Evolutionary conservation across 2,329 filamentous ascomycete genomes (phyloP), one percentile per base, ranked within the genome.

Genomic region (Pyricularia pennisetigena): DNA sequence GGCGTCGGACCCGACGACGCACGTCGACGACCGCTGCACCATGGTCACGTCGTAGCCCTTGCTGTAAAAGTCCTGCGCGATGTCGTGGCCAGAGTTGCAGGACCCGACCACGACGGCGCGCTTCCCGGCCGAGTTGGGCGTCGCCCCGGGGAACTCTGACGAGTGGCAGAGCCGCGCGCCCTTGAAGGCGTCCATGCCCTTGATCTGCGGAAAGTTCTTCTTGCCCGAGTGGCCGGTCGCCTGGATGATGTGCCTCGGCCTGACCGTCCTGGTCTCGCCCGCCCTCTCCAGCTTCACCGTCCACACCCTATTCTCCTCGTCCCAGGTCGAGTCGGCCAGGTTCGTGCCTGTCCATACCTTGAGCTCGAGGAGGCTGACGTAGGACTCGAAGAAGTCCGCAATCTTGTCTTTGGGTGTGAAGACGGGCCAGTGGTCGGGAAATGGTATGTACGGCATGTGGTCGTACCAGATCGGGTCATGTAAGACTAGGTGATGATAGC

Each of bases 401-500:
- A 91, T 79, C 73, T 91, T 91, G 75, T 91, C 88, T 73, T 91
- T 91, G 5, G 88, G 88, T 0, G 88, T 90, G 75, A 90, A 92
- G 20, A 89, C 79, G 3, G 89, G 89, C 89, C 89, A 92, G 67
- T 83, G 82, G 0, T 82, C 73, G 0, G 89, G 89, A 73, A 91
- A 92, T 0, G 79, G 78, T 4, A 92, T 72, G 74, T 90, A 91
- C 0, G 89, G 86, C 79, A 90, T 78, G 72, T 87, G 84, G 68
- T 85, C 82, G 69, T 82, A 85, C 79, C 81, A 88, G 2, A 90
- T 85, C 0, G 88, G 87, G 71, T 91, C 89, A 71, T 92, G 89
- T 0, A 89, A 83, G 0, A 90, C 87, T 0, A 91, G 83, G 69
- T 88, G 85, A 70, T 86, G 82, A 71, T 90, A 90, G 64, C 88